Conservation (phyloP, 208 protist genomes). For the Leishmania lainsoni region DNA sequence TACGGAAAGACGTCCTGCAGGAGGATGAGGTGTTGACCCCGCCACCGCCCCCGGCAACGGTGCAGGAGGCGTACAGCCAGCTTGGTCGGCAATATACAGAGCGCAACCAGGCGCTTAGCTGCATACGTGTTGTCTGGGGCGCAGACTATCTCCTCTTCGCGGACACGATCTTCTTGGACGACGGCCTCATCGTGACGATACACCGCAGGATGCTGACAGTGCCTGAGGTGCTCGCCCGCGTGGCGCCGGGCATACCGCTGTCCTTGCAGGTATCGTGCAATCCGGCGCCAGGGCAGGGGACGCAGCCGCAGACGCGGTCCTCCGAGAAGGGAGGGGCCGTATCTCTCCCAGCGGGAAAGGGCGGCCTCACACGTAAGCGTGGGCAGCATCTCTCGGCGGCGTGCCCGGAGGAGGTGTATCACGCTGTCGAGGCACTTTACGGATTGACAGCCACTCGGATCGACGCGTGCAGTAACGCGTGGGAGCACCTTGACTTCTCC, state of each 20-base stretch:
- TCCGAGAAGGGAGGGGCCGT: not conserved
- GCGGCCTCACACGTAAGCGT: not conserved
- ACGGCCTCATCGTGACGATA: conserved; percentile 76
- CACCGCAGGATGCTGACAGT: conserved; percentile 74
- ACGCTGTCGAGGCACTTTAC: conserved; percentile 55
- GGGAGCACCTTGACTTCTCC: conserved; percentile 60
- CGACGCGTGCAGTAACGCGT: conserved; percentile 36
- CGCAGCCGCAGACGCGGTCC: conserved; percentile 14
- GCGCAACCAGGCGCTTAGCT: conserved; percentile 79
- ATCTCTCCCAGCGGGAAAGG: not conserved
- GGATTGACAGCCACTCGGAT: conserved; percentile 43
- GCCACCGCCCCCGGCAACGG: conserved; percentile 47
- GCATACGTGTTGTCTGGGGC: conserved; percentile 72
- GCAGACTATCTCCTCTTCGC: conserved; percentile 67
- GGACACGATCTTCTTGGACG: conserved; percentile 81
- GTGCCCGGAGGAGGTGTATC: conserved; percentile 34
- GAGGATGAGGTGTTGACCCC: conserved; percentile 70
- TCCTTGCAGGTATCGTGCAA: not conserved
- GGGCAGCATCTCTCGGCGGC: not conserved
- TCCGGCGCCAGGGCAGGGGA: not conserved
- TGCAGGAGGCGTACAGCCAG: conserved; percentile 54
- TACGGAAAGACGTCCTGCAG: conserved; percentile 82
- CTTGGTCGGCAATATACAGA: conserved; percentile 76
- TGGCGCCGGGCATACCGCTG: conserved; percentile 4
- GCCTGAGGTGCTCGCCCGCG: conserved; percentile 57